A percentile compares a stretch with the other conserved stretches of the same genome.
These are phyloP conservation scores for Saprolegnia parasitica DNA, from an alignment of 352 stramenopile species.

Conservation along the genomic window DNA sequence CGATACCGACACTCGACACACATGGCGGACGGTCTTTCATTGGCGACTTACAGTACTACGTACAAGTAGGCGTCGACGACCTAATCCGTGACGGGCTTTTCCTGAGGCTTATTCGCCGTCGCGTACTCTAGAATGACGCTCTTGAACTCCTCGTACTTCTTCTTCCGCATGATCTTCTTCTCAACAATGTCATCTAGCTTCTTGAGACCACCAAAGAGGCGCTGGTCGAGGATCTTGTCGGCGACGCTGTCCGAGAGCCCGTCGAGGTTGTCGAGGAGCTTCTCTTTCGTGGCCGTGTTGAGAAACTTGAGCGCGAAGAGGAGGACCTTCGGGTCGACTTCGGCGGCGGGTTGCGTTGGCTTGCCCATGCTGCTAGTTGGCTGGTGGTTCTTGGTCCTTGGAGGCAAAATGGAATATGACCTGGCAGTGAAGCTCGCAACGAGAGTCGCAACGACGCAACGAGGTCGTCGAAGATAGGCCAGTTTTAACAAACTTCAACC, in stretches of 20 bases:
- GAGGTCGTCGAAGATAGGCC: neutral
- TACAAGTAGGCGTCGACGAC: neutral
- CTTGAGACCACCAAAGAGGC: slow-evolving; percentile 18
- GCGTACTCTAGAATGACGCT: neutral
- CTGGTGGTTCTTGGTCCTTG: neutral
- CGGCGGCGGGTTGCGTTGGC: neutral
- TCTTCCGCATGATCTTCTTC: slow-evolving; percentile 23
- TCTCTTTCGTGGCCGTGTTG: slow-evolving; percentile 27
- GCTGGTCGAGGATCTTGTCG: slow-evolving; percentile 17
- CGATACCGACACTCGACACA: too few relatives aligned
- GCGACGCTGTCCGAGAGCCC: slow-evolving; percentile 11
- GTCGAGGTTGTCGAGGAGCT: slow-evolving; percentile 17
- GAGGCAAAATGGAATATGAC: slow-evolving; percentile 7
- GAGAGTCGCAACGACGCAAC: too few relatives aligned
- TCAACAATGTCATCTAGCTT: slow-evolving; percentile 22
- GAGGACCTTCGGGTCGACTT: slow-evolving; percentile 26
- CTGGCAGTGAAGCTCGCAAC: too few relatives aligned
- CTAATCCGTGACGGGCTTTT: slow-evolving; percentile 5
- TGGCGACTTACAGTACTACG: too few relatives aligned
- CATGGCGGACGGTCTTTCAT: too few relatives aligned
- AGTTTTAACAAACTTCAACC: slow-evolving; percentile 11
- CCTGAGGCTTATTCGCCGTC: slow-evolving; percentile 9
- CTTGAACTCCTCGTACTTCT: slow-evolving; percentile 9
- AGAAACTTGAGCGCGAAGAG: slow-evolving; percentile 27
- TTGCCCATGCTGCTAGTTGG: slow-evolving; percentile 4